phyloP scores from a whole-genome alignment of 2,329 filamentous ascomycete species.

The Sphaerulina musiva region DNA sequence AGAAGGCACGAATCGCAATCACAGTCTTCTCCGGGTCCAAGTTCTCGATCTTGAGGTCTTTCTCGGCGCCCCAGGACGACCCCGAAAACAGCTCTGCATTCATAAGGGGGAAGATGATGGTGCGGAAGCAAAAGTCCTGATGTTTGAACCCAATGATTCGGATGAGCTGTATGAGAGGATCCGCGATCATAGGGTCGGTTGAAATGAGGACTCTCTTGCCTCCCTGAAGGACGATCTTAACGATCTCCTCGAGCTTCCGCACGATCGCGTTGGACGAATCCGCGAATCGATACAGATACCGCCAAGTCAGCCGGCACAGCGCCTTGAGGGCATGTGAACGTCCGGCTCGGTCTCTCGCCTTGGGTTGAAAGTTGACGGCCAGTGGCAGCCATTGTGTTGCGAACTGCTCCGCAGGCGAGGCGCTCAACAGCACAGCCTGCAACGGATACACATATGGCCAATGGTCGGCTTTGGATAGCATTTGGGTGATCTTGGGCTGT shows the following conservation, averaged over 20 bases:
- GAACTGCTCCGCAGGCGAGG: constrained; percentile 79
- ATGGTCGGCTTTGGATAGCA: constrained; percentile 86
- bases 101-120: constrained; percentile 88
- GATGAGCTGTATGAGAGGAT: constrained; percentile 88
- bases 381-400: constrained; percentile 79
- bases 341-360: constrained; percentile 74
- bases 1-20: constrained; percentile 89
- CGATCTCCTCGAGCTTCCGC: constrained; percentile 82
- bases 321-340: constrained; percentile 78
- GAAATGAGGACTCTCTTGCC: constrained; percentile 75
- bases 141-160: constrained; percentile 90
- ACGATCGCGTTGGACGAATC: constrained; percentile 63
- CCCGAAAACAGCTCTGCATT: constrained; percentile 73
- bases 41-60: constrained; percentile 80
- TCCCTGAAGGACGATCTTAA: constrained; percentile 73
- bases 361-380: constrained; percentile 68
- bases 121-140: constrained; percentile 87
- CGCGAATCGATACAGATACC: constrained; percentile 73
- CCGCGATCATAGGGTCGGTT: constrained; percentile 74
- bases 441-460: constrained; percentile 86
- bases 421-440: constrained; percentile 78
- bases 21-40: constrained; percentile 95
- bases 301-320: constrained; percentile 86
- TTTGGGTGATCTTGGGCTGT: constrained; percentile 69
- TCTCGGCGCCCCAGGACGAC: constrained; percentile 39